phyloP scores from a whole-genome alignment of 176 grass and related monocot species.

The Pontederia crassipes region DNA sequence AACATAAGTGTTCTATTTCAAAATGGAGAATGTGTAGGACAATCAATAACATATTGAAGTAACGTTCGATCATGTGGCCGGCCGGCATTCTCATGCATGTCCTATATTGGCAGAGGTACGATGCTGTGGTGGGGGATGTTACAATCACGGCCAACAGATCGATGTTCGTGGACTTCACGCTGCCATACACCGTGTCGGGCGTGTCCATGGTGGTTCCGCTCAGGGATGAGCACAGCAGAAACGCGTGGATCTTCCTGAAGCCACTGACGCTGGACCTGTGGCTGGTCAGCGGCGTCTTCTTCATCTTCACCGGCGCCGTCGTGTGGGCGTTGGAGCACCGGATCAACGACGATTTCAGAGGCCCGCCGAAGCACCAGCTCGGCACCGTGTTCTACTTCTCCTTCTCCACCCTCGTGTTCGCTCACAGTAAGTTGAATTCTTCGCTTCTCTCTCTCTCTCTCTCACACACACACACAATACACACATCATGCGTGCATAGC shows the following conservation, averaged over 20 bases:
- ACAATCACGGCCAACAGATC: conserved; percentile 75
- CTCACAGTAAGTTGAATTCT: conserved; percentile 8
- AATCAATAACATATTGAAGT: background rate
- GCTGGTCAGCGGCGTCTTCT: conserved; percentile 41
- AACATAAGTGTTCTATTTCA: too few species aligned
- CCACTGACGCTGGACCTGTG: conserved; percentile 51
- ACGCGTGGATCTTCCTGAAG: conserved; percentile 63
- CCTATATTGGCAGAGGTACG: background rate
- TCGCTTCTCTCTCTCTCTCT: too few species aligned
- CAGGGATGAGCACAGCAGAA: conserved; percentile 35
- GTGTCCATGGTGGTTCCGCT: conserved; percentile 66
- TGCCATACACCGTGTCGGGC: conserved; percentile 66
- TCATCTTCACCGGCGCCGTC: conserved; percentile 54
- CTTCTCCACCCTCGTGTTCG: conserved; percentile 29
- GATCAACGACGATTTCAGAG: conserved; percentile 63
- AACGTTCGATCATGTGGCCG: background rate
- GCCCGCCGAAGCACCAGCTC: conserved; percentile 19
- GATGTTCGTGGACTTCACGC: conserved; percentile 62
- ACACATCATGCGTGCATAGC: too few species aligned
- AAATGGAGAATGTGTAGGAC: too few species aligned
- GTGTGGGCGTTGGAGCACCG: conserved; percentile 74
- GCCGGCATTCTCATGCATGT: background rate
- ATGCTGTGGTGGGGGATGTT: conserved; percentile 53
- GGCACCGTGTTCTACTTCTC: conserved; percentile 30
- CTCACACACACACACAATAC: too few species aligned